Percentiles rank a stretch among this genome's conserved stretches.
Conservation (phyloP, 176 grass and related monocot genomes). For the Carex littledalei region DNA sequence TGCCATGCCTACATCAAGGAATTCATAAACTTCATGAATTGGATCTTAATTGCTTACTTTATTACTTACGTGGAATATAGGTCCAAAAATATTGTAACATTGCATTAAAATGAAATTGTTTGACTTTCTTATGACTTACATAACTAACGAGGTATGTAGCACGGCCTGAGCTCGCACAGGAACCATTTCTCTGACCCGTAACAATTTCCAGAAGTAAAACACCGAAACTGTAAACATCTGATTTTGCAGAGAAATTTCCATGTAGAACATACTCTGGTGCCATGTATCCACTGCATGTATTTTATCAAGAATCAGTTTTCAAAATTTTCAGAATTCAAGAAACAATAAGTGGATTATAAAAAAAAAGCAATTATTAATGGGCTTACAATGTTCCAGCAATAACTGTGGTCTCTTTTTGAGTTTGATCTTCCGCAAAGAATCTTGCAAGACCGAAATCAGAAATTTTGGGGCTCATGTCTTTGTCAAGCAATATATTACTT, state of each 20-base stretch:
- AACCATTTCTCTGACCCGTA: slow-evolving; percentile 10
- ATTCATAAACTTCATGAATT: no score
- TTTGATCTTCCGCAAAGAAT: neutral
- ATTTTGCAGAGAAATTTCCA: slow-evolving; percentile 17
- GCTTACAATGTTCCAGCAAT: slow-evolving; percentile 22
- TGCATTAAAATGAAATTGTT: neutral
- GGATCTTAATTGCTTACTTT: neutral
- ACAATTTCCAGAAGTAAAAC: slow-evolving; percentile 22
- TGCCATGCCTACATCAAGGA: slow-evolving; percentile 5
- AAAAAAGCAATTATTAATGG: neutral
- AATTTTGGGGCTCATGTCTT: slow-evolving; percentile 20
- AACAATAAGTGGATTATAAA: neutral
- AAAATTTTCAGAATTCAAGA: neutral
- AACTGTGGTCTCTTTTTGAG: neutral
- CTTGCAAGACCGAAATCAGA: slow-evolving; percentile 18
- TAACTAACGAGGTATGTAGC: neutral
- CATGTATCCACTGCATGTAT: slow-evolving; percentile 20
- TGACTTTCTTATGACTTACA: neutral
- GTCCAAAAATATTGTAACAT: neutral
- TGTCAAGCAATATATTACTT: slow-evolving; percentile 25
- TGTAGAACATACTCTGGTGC: slow-evolving; percentile 27
- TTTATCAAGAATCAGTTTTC: neutral
- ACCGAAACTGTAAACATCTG: slow-evolving; percentile 27
- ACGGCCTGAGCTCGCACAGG: neutral
- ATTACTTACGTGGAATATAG: neutral